These are phyloP conservation scores for Torulaspora indica DNA, from an alignment of 805 yeast genomes.

Conservation along the genomic window DNA sequence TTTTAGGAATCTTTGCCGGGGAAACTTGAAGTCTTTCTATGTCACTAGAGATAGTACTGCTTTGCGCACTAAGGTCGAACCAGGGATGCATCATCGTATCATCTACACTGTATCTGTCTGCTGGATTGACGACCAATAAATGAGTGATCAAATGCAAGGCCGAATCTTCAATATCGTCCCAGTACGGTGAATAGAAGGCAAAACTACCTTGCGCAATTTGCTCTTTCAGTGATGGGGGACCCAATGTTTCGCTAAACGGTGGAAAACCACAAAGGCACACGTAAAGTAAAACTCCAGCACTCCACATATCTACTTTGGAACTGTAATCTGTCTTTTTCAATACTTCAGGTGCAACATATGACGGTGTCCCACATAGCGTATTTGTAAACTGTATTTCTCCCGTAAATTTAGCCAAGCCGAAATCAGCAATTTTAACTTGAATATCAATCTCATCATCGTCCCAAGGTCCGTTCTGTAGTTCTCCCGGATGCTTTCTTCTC, in stretches of 20 bases:
- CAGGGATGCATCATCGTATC: conserved; percentile 88
- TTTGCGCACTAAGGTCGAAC: conserved; percentile 40
- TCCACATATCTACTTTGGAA: conserved; percentile 76
- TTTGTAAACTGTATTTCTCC: conserved; percentile 72
- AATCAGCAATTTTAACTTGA: conserved; percentile 73
- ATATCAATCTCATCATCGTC: conserved; percentile 54
- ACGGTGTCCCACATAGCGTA: conserved; percentile 82
- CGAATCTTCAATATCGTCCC: conserved; percentile 65
- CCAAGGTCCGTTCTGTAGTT: conserved; percentile 40
- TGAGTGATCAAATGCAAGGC: conserved; percentile 63
- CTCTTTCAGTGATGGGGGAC: conserved; percentile 73
- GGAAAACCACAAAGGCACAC: conserved; percentile 83
- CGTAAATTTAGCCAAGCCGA: conserved; percentile 59
- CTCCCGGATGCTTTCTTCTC: conserved; percentile 36
- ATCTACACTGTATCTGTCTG: conserved; percentile 71
- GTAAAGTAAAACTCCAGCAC: conserved; percentile 70
- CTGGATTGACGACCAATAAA: conserved; percentile 59
- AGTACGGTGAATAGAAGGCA: conserved; percentile 74
- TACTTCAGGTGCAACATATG: conserved; percentile 83
- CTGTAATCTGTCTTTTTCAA: conserved; percentile 53
- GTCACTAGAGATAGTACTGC: conserved; percentile 14
- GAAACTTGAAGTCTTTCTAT: conserved; percentile 31
- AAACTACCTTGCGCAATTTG: conserved; percentile 63
- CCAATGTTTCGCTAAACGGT: conserved; percentile 77
- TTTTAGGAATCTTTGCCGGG: conserved; percentile 33